These are phyloP conservation scores for Entophlyctis helioformis DNA, from an alignment of 192 early-diverging fungal genomes.

Conservation along the genomic window DNA sequence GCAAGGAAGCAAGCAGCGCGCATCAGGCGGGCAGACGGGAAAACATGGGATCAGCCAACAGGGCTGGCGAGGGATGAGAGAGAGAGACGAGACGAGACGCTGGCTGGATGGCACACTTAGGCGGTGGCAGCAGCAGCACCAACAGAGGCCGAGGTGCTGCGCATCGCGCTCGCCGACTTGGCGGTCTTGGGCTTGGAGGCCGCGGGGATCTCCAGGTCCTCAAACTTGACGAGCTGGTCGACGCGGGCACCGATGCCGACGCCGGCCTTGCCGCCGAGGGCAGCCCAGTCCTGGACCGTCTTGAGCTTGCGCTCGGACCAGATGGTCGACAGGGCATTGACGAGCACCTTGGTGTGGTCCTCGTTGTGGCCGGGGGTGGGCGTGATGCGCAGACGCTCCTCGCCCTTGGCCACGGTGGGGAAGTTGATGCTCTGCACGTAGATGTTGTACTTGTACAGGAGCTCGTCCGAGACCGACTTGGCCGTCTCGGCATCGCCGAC, in stretches of 20 bases:
- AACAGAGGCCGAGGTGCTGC: too few species aligned
- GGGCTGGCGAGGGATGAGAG: too few species aligned
- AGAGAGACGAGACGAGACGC: too few species aligned
- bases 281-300: slow-evolving; percentile 74
- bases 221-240: slow-evolving; percentile 24
- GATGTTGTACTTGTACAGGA: slow-evolving; percentile 79
- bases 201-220: slow-evolving; percentile 5
- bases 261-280: slow-evolving; percentile 74
- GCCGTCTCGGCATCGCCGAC: slow-evolving; percentile 91
- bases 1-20: too few species aligned
- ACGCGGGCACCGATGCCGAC: slow-evolving; percentile 47
- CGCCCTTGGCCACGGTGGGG: slow-evolving; percentile 86
- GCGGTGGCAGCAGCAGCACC: too few species aligned
- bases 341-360: slow-evolving; percentile 71
- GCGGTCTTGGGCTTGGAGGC: too few species aligned
- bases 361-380: slow-evolving; percentile 88
- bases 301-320: slow-evolving; percentile 81
- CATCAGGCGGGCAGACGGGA: too few species aligned
- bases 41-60: too few species aligned
- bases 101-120: too few species aligned
- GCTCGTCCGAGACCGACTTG: slow-evolving; percentile 87
- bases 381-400: slow-evolving; percentile 96
- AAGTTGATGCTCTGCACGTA: slow-evolving; percentile 99
- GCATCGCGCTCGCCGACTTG: too few species aligned
- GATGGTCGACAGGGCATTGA: slow-evolving; percentile 70